Evolutionary conservation across 1,139 yeast genomes (phyloP).

Genomic region (Suhomyces maxii): DNA sequence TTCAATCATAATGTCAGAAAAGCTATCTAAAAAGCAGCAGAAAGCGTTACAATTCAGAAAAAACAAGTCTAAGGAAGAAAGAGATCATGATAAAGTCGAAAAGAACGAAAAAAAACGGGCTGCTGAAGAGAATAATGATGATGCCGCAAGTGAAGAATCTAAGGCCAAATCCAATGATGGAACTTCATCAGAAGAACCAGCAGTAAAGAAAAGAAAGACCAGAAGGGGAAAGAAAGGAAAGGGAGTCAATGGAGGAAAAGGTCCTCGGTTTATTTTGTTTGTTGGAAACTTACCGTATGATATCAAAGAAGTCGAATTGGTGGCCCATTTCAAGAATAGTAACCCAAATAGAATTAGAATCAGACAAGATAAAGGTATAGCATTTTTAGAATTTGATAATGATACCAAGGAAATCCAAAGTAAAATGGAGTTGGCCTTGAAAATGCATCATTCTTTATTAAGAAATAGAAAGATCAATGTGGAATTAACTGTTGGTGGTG

Average conservation of each 20-base stretch:
- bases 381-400: constrained; percentile 82
- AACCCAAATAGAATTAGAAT: constrained; percentile 75
- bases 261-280: constrained; percentile 78
- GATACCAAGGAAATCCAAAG: constrained; percentile 65
- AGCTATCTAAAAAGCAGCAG: constrained; percentile 74
- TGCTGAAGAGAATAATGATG: constrained; percentile 15
- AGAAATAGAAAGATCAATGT: constrained; percentile 81
- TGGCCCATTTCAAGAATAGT: constrained; percentile 72
- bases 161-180: constrained; percentile 8
- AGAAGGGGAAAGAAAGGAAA: constrained; percentile 75
- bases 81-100: constrained; percentile 30
- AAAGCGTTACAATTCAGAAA: constrained; percentile 74
- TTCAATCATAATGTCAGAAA: constrained; percentile 18
- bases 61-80: constrained; percentile 43
- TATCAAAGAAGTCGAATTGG: constrained; percentile 59
- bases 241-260: constrained; percentile 49
- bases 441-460: constrained; percentile 74
- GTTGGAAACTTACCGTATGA: constrained; percentile 92
- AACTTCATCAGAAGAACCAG: constrained; percentile 25
- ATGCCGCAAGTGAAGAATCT: constrained; percentile 12
- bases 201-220: constrained; percentile 68
- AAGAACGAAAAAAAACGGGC: constrained; percentile 14
- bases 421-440: constrained; percentile 78
- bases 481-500: constrained; percentile 97
- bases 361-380: constrained; percentile 85